Percentiles rank a stretch among this genome's conserved stretches.
These are phyloP conservation scores for Auriscalpium microsporum DNA, from an alignment of 768 basidiomycete genomes.

Conservation along the genomic window DNA sequence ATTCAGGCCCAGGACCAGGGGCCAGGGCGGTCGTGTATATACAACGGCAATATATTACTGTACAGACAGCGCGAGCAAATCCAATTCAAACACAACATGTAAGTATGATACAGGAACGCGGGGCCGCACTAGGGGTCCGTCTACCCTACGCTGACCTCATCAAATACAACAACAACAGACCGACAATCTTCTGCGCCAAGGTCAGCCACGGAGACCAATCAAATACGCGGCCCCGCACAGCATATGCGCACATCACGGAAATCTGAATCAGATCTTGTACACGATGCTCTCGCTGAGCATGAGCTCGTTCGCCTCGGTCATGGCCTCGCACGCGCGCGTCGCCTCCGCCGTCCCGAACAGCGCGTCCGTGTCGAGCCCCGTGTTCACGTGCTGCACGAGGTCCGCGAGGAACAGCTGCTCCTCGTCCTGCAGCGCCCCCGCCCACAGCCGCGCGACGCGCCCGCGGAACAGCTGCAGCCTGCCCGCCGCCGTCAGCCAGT, in stretches of 20 bases:
- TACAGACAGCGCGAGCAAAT: too few relatives aligned
- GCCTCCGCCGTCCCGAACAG: conserved; percentile 83
- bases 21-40: too few relatives aligned
- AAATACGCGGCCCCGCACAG: not conserved
- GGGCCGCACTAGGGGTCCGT: not conserved
- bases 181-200: too few relatives aligned
- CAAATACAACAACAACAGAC: not conserved
- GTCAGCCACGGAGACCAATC: not conserved
- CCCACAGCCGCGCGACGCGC: conserved; percentile 65
- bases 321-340: conserved; percentile 55
- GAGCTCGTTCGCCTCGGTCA: conserved; percentile 75
- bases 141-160: not conserved
- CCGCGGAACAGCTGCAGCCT: conserved; percentile 78
- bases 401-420: conserved; percentile 68
- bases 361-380: conserved; percentile 54
- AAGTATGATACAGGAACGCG: too few relatives aligned
- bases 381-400: conserved; percentile 68
- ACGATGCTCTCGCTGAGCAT: conserved; percentile 85
- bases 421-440: conserved; percentile 58
- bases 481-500: conserved; percentile 3
- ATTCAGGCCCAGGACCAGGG: too few relatives aligned
- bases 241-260: not conserved
- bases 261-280: conserved; percentile 60
- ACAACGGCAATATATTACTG: too few relatives aligned
- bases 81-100: too few relatives aligned